phyloP scores from a whole-genome alignment of 169 alveolate species.

The Cryptosporidium bovis region DNA sequence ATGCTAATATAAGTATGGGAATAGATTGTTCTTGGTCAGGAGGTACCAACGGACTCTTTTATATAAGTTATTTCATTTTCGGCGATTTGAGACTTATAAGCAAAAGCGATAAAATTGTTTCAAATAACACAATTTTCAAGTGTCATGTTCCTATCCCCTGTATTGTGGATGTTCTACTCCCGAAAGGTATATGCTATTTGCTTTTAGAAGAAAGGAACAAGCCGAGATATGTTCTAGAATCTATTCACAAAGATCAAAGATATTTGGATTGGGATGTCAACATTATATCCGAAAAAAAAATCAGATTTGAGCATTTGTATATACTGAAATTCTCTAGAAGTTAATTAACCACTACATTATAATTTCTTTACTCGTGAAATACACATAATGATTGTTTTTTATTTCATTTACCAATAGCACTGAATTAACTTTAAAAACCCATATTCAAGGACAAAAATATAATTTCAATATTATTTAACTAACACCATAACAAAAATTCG shows the following conservation, averaged over 20 bases:
- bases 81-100: conserved; percentile 21
- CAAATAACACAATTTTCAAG: not conserved
- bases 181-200: conserved; percentile 36
- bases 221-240: conserved; percentile 4
- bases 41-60: conserved; percentile 39
- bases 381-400: no score
- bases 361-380: no score
- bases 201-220: conserved; percentile 31
- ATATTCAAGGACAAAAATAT: no score
- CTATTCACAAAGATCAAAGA: conserved; percentile 16
- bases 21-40: conserved; percentile 69
- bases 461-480: no score
- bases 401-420: no score
- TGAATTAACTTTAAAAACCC: no score
- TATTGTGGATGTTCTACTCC: conserved; percentile 8
- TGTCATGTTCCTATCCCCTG: not conserved
- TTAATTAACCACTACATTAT: not conserved
- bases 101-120: not conserved
- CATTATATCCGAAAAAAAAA: conserved; percentile 28
- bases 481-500: no score
- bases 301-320: conserved; percentile 24
- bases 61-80: conserved; percentile 37
- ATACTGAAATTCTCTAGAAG: conserved; percentile 10
- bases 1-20: not conserved
- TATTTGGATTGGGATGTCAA: conserved; percentile 22